Percentiles rank a stretch among this genome's conserved stretches.
Conservation (phyloP, 352 stramenopile species). For the Phytopythium montanum region DNA sequence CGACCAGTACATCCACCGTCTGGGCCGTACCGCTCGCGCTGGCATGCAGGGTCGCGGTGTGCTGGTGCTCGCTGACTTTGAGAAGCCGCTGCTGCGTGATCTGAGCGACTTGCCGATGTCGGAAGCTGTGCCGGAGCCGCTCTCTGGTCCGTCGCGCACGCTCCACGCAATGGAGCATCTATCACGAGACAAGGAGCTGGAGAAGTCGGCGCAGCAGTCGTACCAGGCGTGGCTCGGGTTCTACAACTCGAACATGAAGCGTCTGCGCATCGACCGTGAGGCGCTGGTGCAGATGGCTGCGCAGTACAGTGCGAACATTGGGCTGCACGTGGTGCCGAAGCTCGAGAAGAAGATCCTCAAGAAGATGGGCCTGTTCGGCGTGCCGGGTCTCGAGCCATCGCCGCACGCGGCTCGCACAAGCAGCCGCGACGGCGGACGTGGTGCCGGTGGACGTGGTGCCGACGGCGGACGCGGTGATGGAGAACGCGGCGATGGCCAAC, state of each 20-base stretch:
- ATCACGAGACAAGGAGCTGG: slow-evolving; percentile 46
- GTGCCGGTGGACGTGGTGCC: slow-evolving; percentile 6
- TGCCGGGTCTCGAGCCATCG: slow-evolving; percentile 56
- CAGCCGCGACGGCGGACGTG: slow-evolving; percentile 13
- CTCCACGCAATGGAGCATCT: slow-evolving; percentile 34
- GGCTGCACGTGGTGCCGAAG: slow-evolving; percentile 60
- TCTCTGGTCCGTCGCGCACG: slow-evolving; percentile 16
- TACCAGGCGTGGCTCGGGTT: slow-evolving; percentile 96
- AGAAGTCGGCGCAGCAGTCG: slow-evolving; percentile 80
- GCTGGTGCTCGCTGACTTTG: slow-evolving; percentile 84
- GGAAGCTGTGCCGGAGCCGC: slow-evolving; percentile 17
- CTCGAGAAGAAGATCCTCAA: slow-evolving; percentile 85
- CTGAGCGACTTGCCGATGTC: slow-evolving; percentile 63
- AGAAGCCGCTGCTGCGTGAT: slow-evolving; percentile 65
- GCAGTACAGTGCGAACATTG: slow-evolving; percentile 47
- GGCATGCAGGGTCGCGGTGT: slow-evolving; percentile 84
- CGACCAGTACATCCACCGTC: slow-evolving; percentile 95
- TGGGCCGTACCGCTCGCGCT: slow-evolving; percentile 91
- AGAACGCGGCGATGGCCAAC: too few species aligned
- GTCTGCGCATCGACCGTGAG: slow-evolving; percentile 33
- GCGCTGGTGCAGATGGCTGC: slow-evolving; percentile 79
- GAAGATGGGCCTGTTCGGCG: slow-evolving; percentile 84
- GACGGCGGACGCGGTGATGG: slow-evolving; percentile 9
- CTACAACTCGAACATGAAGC: slow-evolving; percentile 86
- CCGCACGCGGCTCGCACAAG: slow-evolving; percentile 28